phyloP scores from a whole-genome alignment of 495 filamentous ascomycete genomes.

The Letharia columbiana region DNA sequence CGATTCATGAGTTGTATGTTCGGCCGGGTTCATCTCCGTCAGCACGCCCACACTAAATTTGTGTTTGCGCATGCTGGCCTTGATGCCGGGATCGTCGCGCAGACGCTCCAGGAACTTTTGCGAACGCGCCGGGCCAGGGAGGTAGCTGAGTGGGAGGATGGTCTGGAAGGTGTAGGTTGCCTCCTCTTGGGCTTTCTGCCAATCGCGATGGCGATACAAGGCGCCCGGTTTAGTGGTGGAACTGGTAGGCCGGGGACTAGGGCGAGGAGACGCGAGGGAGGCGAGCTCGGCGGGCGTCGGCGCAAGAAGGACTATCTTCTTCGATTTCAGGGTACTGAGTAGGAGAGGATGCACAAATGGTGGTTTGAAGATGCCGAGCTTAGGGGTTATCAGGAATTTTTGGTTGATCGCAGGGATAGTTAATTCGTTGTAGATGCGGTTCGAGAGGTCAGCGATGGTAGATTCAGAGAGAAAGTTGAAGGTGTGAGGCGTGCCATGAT shows the following conservation, averaged over 20 bases:
- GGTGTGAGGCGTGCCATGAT: conserved; percentile 45
- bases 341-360: conserved; percentile 50
- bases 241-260: conserved; percentile 32
- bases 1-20: conserved; percentile 71
- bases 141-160: conserved; percentile 66
- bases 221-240: conserved; percentile 35
- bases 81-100: conserved; percentile 76
- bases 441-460: conserved; percentile 53
- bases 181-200: conserved; percentile 45
- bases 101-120: conserved; percentile 69
- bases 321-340: conserved; percentile 43
- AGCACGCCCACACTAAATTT: conserved; percentile 78
- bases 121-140: conserved; percentile 61
- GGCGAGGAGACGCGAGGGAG: conserved; percentile 35
- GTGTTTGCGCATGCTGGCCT: conserved; percentile 70
- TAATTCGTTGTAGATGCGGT: conserved; percentile 42
- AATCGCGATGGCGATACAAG: conserved; percentile 31
- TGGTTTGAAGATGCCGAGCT: conserved; percentile 57
- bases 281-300: conserved; percentile 45
- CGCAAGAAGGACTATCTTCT: conserved; percentile 57
- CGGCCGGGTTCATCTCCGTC: conserved; percentile 88
- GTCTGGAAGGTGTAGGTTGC: conserved; percentile 71
- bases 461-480: conserved; percentile 37
- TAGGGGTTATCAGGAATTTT: conserved; percentile 64
- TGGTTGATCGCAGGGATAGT: conserved; percentile 61